These are phyloP conservation scores for Trichosporon sp. DNA, from an alignment of 1,284 basidiomycete genomes.

Conservation along the genomic window DNA sequence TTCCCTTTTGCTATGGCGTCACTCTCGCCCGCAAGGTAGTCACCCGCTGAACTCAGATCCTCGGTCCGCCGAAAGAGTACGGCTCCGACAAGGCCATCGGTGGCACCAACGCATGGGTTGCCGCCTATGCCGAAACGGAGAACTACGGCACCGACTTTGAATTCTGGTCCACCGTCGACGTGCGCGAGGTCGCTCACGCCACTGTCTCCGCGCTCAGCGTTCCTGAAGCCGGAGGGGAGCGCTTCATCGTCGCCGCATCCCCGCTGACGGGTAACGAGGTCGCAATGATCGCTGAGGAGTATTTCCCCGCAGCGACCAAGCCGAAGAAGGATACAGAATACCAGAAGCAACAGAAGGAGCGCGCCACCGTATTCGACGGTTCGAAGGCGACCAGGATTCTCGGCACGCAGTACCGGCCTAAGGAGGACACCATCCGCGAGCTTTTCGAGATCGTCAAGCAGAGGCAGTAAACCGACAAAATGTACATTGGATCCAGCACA, in stretches of 20 bases:
- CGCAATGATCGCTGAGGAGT: conserved; percentile 2
- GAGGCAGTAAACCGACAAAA: not conserved
- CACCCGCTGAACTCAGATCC: not conserved
- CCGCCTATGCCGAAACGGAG: not conserved
- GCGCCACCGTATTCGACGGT: conserved; percentile 21
- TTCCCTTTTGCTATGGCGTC: no score
- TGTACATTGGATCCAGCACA: no score
- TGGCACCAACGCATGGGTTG: conserved; percentile 1
- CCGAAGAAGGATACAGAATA: conserved; percentile 5
- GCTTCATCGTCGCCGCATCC: conserved; percentile 54
- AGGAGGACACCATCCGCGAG: conserved; percentile 5
- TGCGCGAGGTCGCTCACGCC: conserved; percentile 11
- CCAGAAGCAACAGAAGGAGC: conserved; percentile 8
- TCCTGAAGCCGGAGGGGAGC: conserved; percentile 54
- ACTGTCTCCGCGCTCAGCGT: not conserved
- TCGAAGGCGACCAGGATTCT: conserved; percentile 32
- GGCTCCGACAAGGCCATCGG: not conserved
- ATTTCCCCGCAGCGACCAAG: conserved; percentile 1
- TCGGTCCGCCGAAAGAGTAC: conserved; percentile 3
- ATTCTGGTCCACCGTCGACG: conserved; percentile 8
- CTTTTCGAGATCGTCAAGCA: not conserved
- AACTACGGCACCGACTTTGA: not conserved
- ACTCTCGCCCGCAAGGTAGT: no score
- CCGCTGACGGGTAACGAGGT: conserved; percentile 34
- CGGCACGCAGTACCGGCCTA: conserved; percentile 29